Base-by-base conservation (phyloP, 371 early-diverging fungal species). In the Lichtheimia ornata region DNA sequence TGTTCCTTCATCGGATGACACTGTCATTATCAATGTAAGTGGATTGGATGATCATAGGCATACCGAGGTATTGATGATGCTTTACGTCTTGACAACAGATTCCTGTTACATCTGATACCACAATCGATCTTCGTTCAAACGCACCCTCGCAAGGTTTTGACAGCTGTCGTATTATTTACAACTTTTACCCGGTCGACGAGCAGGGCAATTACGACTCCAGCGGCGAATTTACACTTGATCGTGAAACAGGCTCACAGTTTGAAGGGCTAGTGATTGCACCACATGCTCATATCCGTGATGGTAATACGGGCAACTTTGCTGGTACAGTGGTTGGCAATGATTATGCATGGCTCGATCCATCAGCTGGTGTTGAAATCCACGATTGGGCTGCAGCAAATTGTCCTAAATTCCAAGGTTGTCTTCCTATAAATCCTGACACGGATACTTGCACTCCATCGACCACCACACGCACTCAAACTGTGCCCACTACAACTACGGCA, bases 181-280 rank as follows among this genome's bases (percentile, higher is more conserved):
- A 72, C 50, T 63, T 69, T 11, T 72, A 69, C 27, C 69, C 72
- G 2, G 52, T 55, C 1, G 66, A 69, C 52, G 14, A 14, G 0
- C 6, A 11, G 5, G 66, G 66, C 12, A 22, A 42, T 3, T 72
- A 54, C 18, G 13, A 49, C 1, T 2, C 47, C 1, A 18, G 42
- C 42, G 69, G 69, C 1, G 15, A 27, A 3, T 61, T 66, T 14
- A 54, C 58, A 5, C 41, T 66, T 15, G 11, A 45, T 17, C 49
- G 72, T 14, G 52, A 63, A 24, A 69, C 66, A 0, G 61, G 54
- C 0, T 51, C 59, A 53, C 61, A 63, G 12, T 47, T 72, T 13
- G 59, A 58, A 54, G 72, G 66, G 5, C 35, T 63, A 5, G 50
- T 50, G 12, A 25, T 72, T 17, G 66, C 72, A 7, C 72, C 72